phyloP scores from a whole-genome alignment of 2,329 filamentous ascomycete species.

The Pseudocercospora ulei region DNA sequence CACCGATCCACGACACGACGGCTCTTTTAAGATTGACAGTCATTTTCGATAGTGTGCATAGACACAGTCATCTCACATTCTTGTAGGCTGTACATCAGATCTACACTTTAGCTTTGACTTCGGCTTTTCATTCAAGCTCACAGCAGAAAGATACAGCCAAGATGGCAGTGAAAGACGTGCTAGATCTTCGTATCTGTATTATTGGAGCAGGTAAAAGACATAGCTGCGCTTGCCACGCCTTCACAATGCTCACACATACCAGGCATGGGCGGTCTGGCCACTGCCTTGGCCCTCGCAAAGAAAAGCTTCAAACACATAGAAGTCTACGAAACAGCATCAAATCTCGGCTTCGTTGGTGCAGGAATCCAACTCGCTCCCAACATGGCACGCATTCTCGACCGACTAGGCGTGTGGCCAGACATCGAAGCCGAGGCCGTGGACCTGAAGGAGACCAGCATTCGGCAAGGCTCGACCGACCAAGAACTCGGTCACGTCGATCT shows the following conservation, averaged over 20 bases:
- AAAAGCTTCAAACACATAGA: constrained; percentile 64
- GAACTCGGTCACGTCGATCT: constrained; percentile 65
- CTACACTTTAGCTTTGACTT: too few species aligned
- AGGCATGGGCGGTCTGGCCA: constrained; percentile 72
- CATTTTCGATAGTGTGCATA: too few species aligned
- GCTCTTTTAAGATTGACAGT: too few species aligned
- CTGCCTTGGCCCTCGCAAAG: constrained; percentile 62
- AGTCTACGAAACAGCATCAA: constrained; percentile 63
- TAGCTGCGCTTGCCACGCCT: background rate
- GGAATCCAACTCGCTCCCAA: constrained; percentile 80
- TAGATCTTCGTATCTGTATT: constrained; percentile 33
- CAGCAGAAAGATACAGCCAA: constrained; percentile 6
- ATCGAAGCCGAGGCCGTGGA: constrained; percentile 63
- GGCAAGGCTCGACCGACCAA: constrained; percentile 57
- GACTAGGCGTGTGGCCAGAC: constrained; percentile 60
- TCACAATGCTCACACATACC: constrained; percentile 5
- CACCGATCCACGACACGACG: too few species aligned
- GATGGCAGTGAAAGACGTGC: constrained; percentile 31
- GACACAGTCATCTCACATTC: too few species aligned
- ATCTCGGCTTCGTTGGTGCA: constrained; percentile 71
- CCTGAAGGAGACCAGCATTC: constrained; percentile 61
- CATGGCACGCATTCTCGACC: constrained; percentile 65
- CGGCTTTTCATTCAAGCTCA: background rate
- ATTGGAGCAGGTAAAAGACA: constrained; percentile 31
- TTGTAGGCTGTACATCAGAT: too few species aligned